phyloP scores from a whole-genome alignment of 106 monocot genomes.

The Dioscorea zingiberensis region DNA sequence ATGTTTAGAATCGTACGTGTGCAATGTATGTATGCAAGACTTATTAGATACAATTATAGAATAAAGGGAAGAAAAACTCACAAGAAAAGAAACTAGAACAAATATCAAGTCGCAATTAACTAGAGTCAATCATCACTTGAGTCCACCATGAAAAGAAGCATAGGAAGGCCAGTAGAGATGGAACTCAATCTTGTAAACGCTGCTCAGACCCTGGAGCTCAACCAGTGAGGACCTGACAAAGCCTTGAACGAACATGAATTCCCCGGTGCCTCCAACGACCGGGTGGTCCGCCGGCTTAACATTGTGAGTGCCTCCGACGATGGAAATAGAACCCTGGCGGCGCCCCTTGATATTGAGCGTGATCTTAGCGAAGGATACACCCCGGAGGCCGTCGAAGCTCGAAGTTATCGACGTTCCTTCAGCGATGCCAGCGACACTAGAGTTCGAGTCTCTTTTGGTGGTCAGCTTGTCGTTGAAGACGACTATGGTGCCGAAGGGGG shows the following conservation, averaged over 20 bases:
- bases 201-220: constrained; percentile 13
- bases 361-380: constrained; percentile 34
- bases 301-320: constrained; percentile 17
- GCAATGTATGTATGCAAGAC: no score
- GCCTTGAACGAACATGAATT: constrained; percentile 33
- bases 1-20: no score
- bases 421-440: background rate
- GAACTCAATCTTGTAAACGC: constrained; percentile 42
- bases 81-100: no score
- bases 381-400: constrained; percentile 36
- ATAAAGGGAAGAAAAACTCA: no score
- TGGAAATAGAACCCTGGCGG: constrained; percentile 17
- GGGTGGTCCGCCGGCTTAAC: constrained; percentile 31
- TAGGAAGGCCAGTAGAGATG: constrained; percentile 42
- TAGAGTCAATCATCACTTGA: no score
- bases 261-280: constrained; percentile 38
- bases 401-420: constrained; percentile 35
- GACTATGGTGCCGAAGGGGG: no score
- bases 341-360: constrained; percentile 21
- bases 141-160: constrained; percentile 4
- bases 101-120: no score
- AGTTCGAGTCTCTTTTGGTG: no score
- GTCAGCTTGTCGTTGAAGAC: no score
- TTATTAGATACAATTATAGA: no score
- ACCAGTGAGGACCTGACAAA: constrained; percentile 40